Base-by-base conservation (phyloP, 2,329 filamentous ascomycete species). In the Atkinsonella texensis region DNA sequence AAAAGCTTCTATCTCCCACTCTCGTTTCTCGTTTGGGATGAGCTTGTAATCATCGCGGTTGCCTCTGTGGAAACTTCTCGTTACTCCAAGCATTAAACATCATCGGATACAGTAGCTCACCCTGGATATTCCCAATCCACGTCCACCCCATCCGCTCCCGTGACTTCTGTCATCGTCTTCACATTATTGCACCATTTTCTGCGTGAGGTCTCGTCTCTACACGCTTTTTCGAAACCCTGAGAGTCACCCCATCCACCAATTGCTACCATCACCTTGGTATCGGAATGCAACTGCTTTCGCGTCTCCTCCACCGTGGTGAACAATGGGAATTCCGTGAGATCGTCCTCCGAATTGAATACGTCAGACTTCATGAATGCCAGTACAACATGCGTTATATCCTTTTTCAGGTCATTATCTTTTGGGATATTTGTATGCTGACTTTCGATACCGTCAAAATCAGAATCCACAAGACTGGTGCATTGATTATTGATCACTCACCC, bases 191-290 rank as follows among this genome's bases (percentile, higher is more conserved):
- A 81, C 67, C 84, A 89, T 8, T 66, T 68, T 54, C 72, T 69
- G 15, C 82, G 76, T 1, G 73, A 75, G 1, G 65, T 58, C 1
- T 75, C 70, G 3, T 73, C 72, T 48, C 70, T 72, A 1, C 81
- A 79, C 0, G 76, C 83, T 10, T 63, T 63, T 0, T 76, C 74
- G 59, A 87, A 89, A 0, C 83, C 84, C 7, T 65, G 63, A 0
- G 76, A 81, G 54, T 87, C 82, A 0, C 84, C 84, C 85, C 85
- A 89, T 49, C 85, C 85, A 11, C 85, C 85, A 55, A 89, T 80
- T 18, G 85, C 84, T 39, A 89, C 74, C 69, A 84, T 75, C 20
- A 89, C 66, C 57, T 84, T 82, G 18, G 82, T 81, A 28, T 70
- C 70, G 0, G 65, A 53, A 7, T 65, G 65, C 54, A 83, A 80